Conservation (phyloP, 2,329 filamentous ascomycete species). For the Xenosphaeropsis pyriputrescens region DNA sequence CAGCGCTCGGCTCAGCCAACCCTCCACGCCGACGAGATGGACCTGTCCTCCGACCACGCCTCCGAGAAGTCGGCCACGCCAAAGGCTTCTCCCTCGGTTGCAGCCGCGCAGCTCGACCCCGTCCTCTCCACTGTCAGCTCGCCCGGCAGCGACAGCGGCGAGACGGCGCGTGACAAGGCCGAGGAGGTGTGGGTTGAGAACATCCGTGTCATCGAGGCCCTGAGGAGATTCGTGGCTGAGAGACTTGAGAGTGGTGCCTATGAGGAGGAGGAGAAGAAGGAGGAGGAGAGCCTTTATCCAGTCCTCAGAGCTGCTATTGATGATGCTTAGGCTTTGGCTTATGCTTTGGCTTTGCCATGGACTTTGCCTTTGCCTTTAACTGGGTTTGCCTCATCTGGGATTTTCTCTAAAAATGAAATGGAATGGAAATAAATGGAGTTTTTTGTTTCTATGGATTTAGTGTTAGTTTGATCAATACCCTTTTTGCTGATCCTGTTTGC, state of each 20-base stretch:
- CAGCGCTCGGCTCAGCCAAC: conserved; percentile 37
- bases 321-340: neutral
- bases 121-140: conserved; percentile 28
- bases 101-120: conserved; percentile 12
- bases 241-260: conserved; percentile 43
- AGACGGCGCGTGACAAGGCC: conserved; percentile 38
- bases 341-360: too few relatives aligned
- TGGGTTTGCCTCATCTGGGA: too few relatives aligned
- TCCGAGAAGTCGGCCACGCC: conserved; percentile 14
- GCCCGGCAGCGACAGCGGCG: conserved; percentile 29
- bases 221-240: conserved; percentile 40
- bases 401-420: too few relatives aligned
- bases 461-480: too few relatives aligned
- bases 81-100: conserved; percentile 6
- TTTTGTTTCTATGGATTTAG: too few relatives aligned
- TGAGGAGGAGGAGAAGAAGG: conserved; percentile 15
- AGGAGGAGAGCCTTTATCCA: conserved; percentile 3
- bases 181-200: conserved; percentile 53
- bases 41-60: conserved; percentile 11
- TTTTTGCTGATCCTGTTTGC: too few relatives aligned
- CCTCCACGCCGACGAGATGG: conserved; percentile 17
- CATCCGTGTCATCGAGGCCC: conserved; percentile 47
- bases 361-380: too few relatives aligned
- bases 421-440: too few relatives aligned
- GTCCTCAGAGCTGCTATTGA: conserved; percentile 3